A percentile compares a stretch with the other conserved stretches of the same genome.
Evolutionary conservation across 192 early-diverging fungal species (phyloP).

Genomic region (Coemansia sp.): DNA sequence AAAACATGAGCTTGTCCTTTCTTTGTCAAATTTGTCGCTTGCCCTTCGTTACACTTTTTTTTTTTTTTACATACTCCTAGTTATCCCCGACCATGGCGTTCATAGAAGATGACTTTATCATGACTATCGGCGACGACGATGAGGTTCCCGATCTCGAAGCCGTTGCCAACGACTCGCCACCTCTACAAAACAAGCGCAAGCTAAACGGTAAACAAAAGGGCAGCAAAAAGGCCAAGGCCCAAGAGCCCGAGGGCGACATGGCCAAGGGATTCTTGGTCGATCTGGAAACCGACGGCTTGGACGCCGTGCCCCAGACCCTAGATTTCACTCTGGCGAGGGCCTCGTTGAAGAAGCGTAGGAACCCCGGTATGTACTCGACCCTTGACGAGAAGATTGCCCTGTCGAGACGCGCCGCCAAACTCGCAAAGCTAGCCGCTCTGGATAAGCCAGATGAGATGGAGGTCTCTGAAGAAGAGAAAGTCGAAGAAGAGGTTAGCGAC

Average conservation of each 20-base stretch:
- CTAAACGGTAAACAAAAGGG: slow-evolving; percentile 11
- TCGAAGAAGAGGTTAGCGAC: slow-evolving; percentile 2
- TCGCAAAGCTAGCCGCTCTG: background rate
- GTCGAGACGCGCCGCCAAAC: slow-evolving; percentile 17
- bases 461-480: slow-evolving; percentile 23
- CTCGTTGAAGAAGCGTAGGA: slow-evolving; percentile 63
- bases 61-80: too few species aligned
- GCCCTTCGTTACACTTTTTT: background rate
- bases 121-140: slow-evolving; percentile 70
- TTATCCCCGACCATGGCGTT: slow-evolving; percentile 7
- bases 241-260: slow-evolving; percentile 8
- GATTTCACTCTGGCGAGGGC: slow-evolving; percentile 80
- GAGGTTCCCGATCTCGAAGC: slow-evolving; percentile 58
- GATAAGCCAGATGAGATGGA: background rate
- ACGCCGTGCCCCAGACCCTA: slow-evolving; percentile 64
- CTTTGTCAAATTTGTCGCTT: background rate
- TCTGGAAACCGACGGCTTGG: slow-evolving; percentile 64
- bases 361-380: slow-evolving; percentile 31
- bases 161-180: slow-evolving; percentile 21
- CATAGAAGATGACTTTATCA: slow-evolving; percentile 61
- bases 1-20: too few species aligned
- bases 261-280: slow-evolving; percentile 72
- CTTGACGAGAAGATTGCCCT: slow-evolving; percentile 52
- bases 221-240: slow-evolving; percentile 34
- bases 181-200: slow-evolving; percentile 11